Percentiles rank a stretch among this genome's conserved stretches.
These are phyloP conservation scores for Boechera stricta DNA, from an alignment of 345 rosid genomes.

Conservation along the genomic window DNA sequence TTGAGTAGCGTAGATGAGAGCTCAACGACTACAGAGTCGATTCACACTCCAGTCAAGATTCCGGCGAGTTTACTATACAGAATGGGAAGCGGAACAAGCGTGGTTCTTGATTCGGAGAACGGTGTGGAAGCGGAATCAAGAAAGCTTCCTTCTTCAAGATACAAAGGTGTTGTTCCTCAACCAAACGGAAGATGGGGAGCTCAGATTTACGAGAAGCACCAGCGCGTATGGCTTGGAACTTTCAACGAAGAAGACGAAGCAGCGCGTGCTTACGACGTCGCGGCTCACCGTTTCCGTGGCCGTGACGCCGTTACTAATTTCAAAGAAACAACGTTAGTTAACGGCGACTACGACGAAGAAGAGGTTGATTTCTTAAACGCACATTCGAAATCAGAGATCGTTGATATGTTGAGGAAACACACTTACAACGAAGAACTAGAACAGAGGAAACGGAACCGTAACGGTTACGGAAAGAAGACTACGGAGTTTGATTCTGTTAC, in stretches of 20 bases:
- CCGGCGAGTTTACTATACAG: slow-evolving; percentile 52
- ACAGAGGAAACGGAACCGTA: slow-evolving; percentile 55
- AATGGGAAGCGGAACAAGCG: slow-evolving; percentile 64
- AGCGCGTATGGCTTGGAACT: slow-evolving; percentile 94
- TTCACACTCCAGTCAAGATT: slow-evolving; percentile 19
- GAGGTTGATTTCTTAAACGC: slow-evolving; percentile 57
- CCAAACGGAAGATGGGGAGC: slow-evolving; percentile 99
- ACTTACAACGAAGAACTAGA: slow-evolving; percentile 76
- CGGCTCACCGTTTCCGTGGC: slow-evolving; percentile 84
- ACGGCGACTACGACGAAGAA: slow-evolving; percentile 48
- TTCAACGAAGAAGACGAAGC: slow-evolving; percentile 84
- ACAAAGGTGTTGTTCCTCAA: slow-evolving; percentile 96
- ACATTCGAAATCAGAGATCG: slow-evolving; percentile 85
- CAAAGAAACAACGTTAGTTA: slow-evolving; percentile 41
- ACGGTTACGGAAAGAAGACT: slow-evolving; percentile 35
- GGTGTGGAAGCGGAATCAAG: slow-evolving; percentile 78
- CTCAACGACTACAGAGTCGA: slow-evolving; percentile 20
- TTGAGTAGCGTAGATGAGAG: slow-evolving; percentile 38
- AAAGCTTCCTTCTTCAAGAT: slow-evolving; percentile 83
- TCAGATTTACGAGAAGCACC: slow-evolving; percentile 97
- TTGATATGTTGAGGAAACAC: slow-evolving; percentile 90
- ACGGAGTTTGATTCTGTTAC: slow-evolving; percentile 37
- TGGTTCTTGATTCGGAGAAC: slow-evolving; percentile 61
- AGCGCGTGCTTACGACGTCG: slow-evolving; percentile 83
- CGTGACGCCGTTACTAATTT: slow-evolving; percentile 83